These are phyloP conservation scores for Termitomyces sp. DNA, from an alignment of 768 basidiomycete genomes.

Conservation along the genomic window DNA sequence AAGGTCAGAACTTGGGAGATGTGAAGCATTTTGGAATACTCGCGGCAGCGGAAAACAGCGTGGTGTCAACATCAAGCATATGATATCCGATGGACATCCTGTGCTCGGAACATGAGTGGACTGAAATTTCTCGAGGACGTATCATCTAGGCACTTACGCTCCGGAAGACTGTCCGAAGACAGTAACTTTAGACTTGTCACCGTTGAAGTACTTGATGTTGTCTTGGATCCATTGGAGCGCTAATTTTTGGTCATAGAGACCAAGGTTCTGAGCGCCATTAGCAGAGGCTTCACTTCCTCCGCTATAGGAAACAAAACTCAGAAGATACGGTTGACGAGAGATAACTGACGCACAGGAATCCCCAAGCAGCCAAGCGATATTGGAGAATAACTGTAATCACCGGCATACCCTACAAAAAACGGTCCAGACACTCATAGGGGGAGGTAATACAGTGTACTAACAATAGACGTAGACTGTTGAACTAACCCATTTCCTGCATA, in stretches of 20 bases:
- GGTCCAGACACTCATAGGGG: neutral
- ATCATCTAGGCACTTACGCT: conserved; percentile 34
- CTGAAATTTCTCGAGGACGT: neutral
- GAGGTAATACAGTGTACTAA: neutral
- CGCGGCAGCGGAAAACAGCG: conserved; percentile 31
- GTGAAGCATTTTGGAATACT: neutral
- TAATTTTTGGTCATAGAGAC: conserved; percentile 39
- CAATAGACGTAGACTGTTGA: conserved; percentile 13
- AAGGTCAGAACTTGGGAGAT: neutral
- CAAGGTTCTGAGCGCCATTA: conserved; percentile 40
- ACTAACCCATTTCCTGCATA: conserved; percentile 16
- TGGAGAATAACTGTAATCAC: conserved; percentile 17
- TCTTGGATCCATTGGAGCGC: conserved; percentile 55
- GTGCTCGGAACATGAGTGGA: neutral
- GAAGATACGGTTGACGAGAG: too few species aligned
- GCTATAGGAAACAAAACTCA: too few species aligned
- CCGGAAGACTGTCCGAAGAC: conserved; percentile 57
- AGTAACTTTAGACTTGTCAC: conserved; percentile 35
- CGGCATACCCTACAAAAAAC: conserved; percentile 7
- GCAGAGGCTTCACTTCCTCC: conserved; percentile 27
- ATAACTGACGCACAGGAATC: conserved; percentile 14
- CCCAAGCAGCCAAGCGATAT: conserved; percentile 17
- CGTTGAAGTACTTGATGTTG: conserved; percentile 56
- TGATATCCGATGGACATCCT: conserved; percentile 31
- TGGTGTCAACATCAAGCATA: conserved; percentile 28